These are phyloP conservation scores for Colletotrichum falcatum DNA, from an alignment of 2,329 filamentous ascomycete genomes.

Conservation along the genomic window DNA sequence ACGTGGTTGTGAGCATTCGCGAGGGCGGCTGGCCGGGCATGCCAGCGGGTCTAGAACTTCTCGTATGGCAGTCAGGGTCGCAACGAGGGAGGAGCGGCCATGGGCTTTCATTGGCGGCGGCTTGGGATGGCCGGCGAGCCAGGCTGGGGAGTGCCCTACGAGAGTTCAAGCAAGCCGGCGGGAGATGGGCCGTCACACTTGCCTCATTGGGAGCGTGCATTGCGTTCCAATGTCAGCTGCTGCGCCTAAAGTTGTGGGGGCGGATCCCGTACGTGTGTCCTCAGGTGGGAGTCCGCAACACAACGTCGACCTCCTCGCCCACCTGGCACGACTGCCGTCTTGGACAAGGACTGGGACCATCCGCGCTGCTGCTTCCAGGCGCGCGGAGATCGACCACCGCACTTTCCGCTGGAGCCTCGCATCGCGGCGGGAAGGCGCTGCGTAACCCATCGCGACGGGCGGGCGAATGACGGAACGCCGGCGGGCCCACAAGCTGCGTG, in stretches of 20 bases:
- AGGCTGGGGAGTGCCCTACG: too few relatives aligned
- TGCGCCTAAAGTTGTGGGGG: constrained; percentile 40
- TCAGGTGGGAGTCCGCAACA: constrained; percentile 35
- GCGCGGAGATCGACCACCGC: constrained; percentile 13
- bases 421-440: constrained; percentile 3
- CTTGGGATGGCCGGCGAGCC: constrained; percentile 22
- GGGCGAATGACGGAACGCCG: constrained; percentile 23
- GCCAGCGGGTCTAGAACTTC: constrained; percentile 30
- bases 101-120: constrained; percentile 19
- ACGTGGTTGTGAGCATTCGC: background rate
- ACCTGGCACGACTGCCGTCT: constrained; percentile 21
- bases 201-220: constrained; percentile 31
- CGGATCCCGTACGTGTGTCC: constrained; percentile 13
- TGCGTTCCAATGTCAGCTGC: constrained; percentile 31
- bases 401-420: background rate
- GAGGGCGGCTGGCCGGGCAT: constrained; percentile 15
- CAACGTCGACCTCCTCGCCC: constrained; percentile 31
- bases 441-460: constrained; percentile 13
- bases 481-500: constrained; percentile 15
- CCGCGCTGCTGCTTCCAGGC: constrained; percentile 16
- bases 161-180: too few relatives aligned
- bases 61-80: constrained; percentile 14
- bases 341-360: background rate
- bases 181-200: constrained; percentile 33
- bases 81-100: constrained; percentile 24